These are phyloP conservation scores for Termitomyces sp. DNA, from an alignment of 768 basidiomycete species.

Conservation along the genomic window DNA sequence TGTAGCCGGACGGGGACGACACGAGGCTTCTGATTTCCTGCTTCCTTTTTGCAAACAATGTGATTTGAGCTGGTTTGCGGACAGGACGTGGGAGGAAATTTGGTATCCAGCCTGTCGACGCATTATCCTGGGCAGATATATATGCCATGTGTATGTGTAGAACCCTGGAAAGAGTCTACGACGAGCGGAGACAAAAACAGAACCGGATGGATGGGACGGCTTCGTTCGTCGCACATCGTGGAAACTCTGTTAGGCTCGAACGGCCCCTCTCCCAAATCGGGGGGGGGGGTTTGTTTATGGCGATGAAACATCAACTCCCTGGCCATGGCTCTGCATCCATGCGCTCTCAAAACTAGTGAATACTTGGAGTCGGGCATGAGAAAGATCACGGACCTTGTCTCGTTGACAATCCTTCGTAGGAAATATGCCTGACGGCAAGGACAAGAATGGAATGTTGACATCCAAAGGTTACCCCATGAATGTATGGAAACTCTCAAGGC, in stretches of 20 bases:
- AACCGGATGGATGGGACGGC: too few relatives aligned
- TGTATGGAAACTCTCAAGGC: background rate
- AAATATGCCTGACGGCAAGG: background rate
- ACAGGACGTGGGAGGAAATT: background rate
- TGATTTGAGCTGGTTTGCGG: background rate
- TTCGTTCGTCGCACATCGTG: too few relatives aligned
- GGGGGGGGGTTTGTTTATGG: too few relatives aligned
- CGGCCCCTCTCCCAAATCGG: too few relatives aligned
- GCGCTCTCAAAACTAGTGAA: background rate
- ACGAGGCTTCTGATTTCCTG: background rate
- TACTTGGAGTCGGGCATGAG: background rate
- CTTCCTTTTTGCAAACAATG: background rate
- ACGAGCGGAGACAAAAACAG: too few relatives aligned
- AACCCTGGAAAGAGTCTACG: too few relatives aligned
- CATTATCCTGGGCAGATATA: background rate
- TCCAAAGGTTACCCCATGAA: background rate
- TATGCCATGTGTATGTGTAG: too few relatives aligned
- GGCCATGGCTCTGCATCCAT: too few relatives aligned
- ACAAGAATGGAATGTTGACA: background rate
- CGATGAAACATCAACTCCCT: too few relatives aligned
- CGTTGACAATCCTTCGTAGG: too few relatives aligned
- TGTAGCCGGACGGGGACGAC: background rate
- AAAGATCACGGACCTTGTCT: too few relatives aligned
- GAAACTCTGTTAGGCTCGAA: too few relatives aligned
- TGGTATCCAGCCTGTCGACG: conserved; percentile 4